Evolutionary conservation across 225 moss, liverwort and hornwort species (phyloP), one percentile per base, ranked within the genome.

Genomic region (Sphagnum tenellum): DNA sequence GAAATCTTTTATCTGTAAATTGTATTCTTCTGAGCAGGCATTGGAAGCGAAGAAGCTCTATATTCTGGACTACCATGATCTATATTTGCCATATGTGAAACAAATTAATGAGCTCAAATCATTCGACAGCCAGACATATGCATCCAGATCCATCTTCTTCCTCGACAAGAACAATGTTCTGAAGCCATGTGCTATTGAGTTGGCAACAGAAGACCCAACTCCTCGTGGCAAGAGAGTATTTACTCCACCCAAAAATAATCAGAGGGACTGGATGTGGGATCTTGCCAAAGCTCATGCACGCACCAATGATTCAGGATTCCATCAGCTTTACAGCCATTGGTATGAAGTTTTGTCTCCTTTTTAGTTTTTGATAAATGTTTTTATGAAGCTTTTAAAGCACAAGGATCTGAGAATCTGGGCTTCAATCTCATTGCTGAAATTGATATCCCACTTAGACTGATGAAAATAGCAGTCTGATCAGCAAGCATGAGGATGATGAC

Each of bases 61-160:
- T 70, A 83, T 79, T 10, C 13, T 91, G 57, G 81, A 94, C 74
- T 94, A 88, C 61, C 79, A 85, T 65, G 88, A 88, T 52, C 55
- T 82, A 48, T 81, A 75, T 70, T 47, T 88, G 63, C 81, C 81
- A 50, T 89, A 71, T 66, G 74, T 91, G 7, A 76, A 86, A 55
- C 74, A 69, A 65, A 74, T 84, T 50, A 79, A 79, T 61, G 65
- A 74, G 2, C 5, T 46, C 10, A 64, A 45, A 4, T 61, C 6
- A 52, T 52, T 9, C 52, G 7, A 60, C 48, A 70, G 68, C 48
- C 51, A 66, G 7, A 62, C 70, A 8, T 83, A 83, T 64, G 83
- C 83, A 8, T 62, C 79, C 44, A 13, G 65, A 13, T 12, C 50
- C 13, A 8, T 65, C 5, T 55, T 65, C 52, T 52, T 50, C 8